phyloP scores from a whole-genome alignment of 192 early-diverging fungal genomes.

The Phlyctochytrium arcticum region DNA sequence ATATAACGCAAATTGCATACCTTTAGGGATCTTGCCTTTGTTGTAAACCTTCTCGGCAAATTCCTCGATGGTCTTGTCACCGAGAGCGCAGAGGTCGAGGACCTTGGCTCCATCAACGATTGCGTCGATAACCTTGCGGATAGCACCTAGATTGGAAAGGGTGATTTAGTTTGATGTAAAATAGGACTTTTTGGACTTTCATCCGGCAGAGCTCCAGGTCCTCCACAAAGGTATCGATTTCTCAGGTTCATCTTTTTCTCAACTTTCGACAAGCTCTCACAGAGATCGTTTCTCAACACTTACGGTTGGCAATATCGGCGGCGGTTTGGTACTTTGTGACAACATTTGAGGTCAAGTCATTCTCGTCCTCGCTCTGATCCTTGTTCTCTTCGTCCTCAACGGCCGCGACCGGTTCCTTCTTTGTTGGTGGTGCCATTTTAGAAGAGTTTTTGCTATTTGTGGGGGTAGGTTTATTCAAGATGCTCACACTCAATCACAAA shows the following conservation, averaged over 20 bases:
- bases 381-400: constrained; percentile 6
- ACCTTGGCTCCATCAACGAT: constrained; percentile 77
- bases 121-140: constrained; percentile 64
- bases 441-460: no score
- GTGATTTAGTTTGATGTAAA: no score
- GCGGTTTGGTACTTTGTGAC: constrained; percentile 55
- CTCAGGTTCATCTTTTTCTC: background rate
- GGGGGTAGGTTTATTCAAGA: no score
- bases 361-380: constrained; percentile 29
- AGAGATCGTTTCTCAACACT: background rate
- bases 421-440: constrained; percentile 4
- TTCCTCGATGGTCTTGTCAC: constrained; percentile 80
- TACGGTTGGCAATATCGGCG: constrained; percentile 46
- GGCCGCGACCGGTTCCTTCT: constrained; percentile 7
- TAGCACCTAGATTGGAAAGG: constrained; percentile 52
- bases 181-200: background rate
- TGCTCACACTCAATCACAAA: no score
- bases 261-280: background rate
- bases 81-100: constrained; percentile 81
- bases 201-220: background rate
- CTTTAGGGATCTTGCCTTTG: constrained; percentile 71
- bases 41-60: constrained; percentile 76
- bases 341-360: constrained; percentile 34
- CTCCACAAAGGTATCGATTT: no score
- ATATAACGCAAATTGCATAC: constrained; percentile 16